These are phyloP conservation scores for Lentinula boryana DNA, from an alignment of 768 basidiomycete species.

Conservation along the genomic window DNA sequence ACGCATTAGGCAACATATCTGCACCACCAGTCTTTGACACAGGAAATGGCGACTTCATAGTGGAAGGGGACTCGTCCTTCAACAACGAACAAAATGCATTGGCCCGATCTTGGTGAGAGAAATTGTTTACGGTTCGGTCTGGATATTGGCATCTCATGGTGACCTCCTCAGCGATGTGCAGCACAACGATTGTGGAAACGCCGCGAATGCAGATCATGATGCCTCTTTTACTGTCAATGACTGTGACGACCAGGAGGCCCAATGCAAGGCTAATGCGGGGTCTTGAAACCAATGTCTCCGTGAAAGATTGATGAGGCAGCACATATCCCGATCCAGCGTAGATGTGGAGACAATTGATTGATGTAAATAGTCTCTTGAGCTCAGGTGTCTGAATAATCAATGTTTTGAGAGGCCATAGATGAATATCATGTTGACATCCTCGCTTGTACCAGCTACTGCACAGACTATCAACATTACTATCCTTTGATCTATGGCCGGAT, in stretches of 20 bases:
- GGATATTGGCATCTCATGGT: not conserved
- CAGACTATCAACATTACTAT: no score
- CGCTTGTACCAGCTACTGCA: no score
- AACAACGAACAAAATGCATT: slow-evolving; percentile 39
- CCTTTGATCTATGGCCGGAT: not conserved
- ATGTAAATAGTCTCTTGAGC: no score
- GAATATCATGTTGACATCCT: no score
- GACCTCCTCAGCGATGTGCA: slow-evolving; percentile 38
- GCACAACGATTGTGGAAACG: slow-evolving; percentile 54
- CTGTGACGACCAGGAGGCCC: slow-evolving; percentile 38
- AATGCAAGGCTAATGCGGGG: slow-evolving; percentile 27
- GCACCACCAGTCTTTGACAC: not conserved
- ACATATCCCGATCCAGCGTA: no score
- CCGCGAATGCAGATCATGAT: slow-evolving; percentile 46
- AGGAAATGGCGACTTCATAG: slow-evolving; percentile 13
- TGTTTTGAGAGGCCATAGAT: no score
- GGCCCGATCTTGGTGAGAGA: slow-evolving; percentile 36
- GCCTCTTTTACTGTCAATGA: slow-evolving; percentile 39
- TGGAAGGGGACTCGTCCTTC: slow-evolving; percentile 41
- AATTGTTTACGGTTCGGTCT: not conserved
- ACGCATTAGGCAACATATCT: not conserved
- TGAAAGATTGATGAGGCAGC: no score
- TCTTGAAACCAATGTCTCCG: not conserved
- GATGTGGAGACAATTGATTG: no score
- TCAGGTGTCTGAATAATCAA: no score